These are phyloP conservation scores for Pleurotus pulmonarius DNA, from an alignment of 768 basidiomycete genomes.

Conservation along the genomic window DNA sequence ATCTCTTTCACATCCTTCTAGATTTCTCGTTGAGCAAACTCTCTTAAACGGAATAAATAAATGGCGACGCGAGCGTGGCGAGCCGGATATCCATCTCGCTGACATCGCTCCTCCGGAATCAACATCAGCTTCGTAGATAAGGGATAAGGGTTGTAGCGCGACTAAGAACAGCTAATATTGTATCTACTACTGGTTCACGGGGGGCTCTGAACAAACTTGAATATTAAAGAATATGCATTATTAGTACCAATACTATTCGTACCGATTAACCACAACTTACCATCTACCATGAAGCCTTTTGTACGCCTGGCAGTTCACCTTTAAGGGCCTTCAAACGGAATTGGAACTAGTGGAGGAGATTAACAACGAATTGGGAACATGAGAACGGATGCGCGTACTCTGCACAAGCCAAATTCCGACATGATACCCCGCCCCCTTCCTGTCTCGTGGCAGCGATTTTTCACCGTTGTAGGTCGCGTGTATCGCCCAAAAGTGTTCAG, in stretches of 20 bases:
- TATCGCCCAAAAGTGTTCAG: slow-evolving; percentile 83
- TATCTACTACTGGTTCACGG: neutral
- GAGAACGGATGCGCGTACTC: slow-evolving; percentile 45
- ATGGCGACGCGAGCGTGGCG: slow-evolving; percentile 86
- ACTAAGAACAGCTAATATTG: neutral
- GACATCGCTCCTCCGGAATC: slow-evolving; percentile 43
- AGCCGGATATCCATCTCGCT: slow-evolving; percentile 58
- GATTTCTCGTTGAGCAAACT: slow-evolving; percentile 74
- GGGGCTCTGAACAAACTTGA: too few relatives aligned
- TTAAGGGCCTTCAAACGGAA: slow-evolving; percentile 82
- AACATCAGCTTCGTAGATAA: slow-evolving; percentile 18
- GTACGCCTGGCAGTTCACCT: slow-evolving; percentile 83
- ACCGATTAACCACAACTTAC: neutral
- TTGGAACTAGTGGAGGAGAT: slow-evolving; percentile 58
- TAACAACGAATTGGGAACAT: neutral
- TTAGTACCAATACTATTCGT: too few relatives aligned
- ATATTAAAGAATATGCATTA: too few relatives aligned
- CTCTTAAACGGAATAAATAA: slow-evolving; percentile 73
- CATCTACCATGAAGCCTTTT: slow-evolving; percentile 89
- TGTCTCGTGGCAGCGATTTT: slow-evolving; percentile 83
- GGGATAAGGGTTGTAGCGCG: neutral
- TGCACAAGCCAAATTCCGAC: slow-evolving; percentile 81
- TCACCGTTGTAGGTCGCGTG: slow-evolving; percentile 82
- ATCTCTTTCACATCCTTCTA: slow-evolving; percentile 24
- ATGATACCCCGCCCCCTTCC: slow-evolving; percentile 88